phyloP scores from a whole-genome alignment of 2,329 filamentous ascomycete genomes.

The Arthrinium puccinioides region DNA sequence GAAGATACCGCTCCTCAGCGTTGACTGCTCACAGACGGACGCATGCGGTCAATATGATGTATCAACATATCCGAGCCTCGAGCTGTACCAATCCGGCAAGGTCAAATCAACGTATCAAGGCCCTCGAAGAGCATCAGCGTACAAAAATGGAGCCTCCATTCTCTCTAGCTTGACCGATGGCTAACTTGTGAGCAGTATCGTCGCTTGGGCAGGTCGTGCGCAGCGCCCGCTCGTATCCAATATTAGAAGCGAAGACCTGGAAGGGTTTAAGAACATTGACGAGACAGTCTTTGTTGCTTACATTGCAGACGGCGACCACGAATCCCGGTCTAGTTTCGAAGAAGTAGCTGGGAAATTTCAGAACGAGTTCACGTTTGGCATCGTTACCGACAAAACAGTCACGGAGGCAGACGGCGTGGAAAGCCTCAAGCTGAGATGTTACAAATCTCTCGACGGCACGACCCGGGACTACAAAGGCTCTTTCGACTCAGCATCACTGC shows the following conservation, averaged over 20 bases:
- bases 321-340: slow-evolving; percentile 12
- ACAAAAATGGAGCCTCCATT: slow-evolving; percentile 2
- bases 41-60: slow-evolving; percentile 9
- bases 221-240: slow-evolving; percentile 18
- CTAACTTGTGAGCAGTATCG: slow-evolving; percentile 9
- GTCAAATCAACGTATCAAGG: slow-evolving; percentile 11
- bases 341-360: slow-evolving; percentile 18
- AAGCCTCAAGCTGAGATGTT: slow-evolving; percentile 19
- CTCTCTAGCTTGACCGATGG: background rate
- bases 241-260: slow-evolving; percentile 11
- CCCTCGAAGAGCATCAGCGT: slow-evolving; percentile 15
- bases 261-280: slow-evolving; percentile 20
- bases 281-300: slow-evolving; percentile 25
- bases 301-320: slow-evolving; percentile 12
- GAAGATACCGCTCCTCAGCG: slow-evolving; percentile 8
- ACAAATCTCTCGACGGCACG: slow-evolving; percentile 21
- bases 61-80: slow-evolving; percentile 7
- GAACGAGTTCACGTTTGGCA: slow-evolving; percentile 27
- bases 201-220: slow-evolving; percentile 16
- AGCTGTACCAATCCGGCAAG: slow-evolving; percentile 9
- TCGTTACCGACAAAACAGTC: slow-evolving; percentile 11
- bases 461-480: slow-evolving; percentile 9
- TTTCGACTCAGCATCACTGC: slow-evolving; percentile 13
- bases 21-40: slow-evolving; percentile 11
- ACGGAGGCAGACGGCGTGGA: slow-evolving; percentile 9